A percentile compares a stretch with the other conserved stretches of the same genome.
Conservation (phyloP, 108 stramenopile genomes). For the Fistulifera solaris region DNA sequence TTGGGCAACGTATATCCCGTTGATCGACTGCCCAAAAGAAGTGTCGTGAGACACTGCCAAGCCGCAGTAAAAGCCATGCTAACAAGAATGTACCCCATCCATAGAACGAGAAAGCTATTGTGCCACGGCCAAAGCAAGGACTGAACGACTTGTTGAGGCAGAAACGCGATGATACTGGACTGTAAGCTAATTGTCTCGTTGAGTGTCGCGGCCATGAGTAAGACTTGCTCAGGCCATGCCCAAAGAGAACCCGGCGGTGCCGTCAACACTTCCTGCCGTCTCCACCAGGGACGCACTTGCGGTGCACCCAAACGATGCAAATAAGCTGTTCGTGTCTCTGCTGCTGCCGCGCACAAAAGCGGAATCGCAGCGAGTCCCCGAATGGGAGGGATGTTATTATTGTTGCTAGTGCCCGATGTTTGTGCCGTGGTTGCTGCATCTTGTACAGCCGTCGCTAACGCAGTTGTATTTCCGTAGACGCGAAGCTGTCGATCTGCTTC, state of each 20-base stretch:
- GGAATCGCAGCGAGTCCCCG: conserved; percentile 76
- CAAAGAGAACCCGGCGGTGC: conserved; percentile 34
- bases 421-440: conserved; percentile 7
- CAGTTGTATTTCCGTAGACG: conserved; percentile 50
- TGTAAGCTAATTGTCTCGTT: conserved; percentile 47
- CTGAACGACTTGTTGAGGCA: conserved; percentile 38
- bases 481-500: conserved; percentile 76
- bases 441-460: conserved; percentile 4
- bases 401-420: neutral
- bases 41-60: conserved; percentile 32
- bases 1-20: conserved; percentile 42
- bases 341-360: conserved; percentile 68
- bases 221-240: conserved; percentile 45
- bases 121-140: conserved; percentile 80
- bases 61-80: conserved; percentile 36
- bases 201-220: conserved; percentile 41
- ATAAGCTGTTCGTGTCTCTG: conserved; percentile 70
- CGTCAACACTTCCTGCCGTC: conserved; percentile 72
- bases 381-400: conserved; percentile 12
- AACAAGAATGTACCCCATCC: conserved; percentile 64
- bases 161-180: conserved; percentile 11
- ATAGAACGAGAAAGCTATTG: conserved; percentile 54
- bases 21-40: conserved; percentile 64
- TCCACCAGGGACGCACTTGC: conserved; percentile 53
- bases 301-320: conserved; percentile 47